Evolutionary conservation across 1,139 yeast genomes (phyloP), one percentile per base, ranked within the genome.

Genomic region (Geotrichum candidum): DNA sequence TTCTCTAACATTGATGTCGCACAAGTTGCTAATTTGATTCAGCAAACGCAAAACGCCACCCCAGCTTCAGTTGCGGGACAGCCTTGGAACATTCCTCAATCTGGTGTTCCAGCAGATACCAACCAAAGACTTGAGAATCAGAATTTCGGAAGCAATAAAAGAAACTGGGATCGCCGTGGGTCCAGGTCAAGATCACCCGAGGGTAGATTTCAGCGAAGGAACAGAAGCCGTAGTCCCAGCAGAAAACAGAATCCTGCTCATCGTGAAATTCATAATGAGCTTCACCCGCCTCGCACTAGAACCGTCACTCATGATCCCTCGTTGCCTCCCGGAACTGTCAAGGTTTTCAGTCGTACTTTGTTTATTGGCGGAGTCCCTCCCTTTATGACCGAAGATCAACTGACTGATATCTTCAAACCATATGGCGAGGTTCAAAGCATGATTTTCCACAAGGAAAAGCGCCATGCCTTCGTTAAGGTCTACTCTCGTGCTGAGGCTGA

Each of bases 391-490:
- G 96, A 92, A 69, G 77, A 80, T 63, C 88, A 86, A 61, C 79
- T 94, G 56, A 82, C 87, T 2, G 70, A 72, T 22, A 68, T 73
- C 50, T 81, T 94, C 68, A 84, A 87, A 71, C 96, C 96, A n/a
- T 88, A 79, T 72, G 97, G 96, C n/a, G 95, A 88, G 70, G 96
- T 92, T 29, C 99, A 94, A 76, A 87, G 96, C 65, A 88, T 90
- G 51, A 90, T 92, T 61, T 78, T 91, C 70, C 90, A 92, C 76
- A 84, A 85, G 68, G 96, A 90, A 68, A 86, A 96, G 76, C 90
- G 88, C 69, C 98, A 94, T 76, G 99, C 98, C 0, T 94, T 94
- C 72, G 96, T 92, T 59, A 94, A 94, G 75, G 95, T 92, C n/a
- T 90, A 88, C 72, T 89, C 96, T n/a, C 84, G 99, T 76, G 82